phyloP scores from a whole-genome alignment of 441 rosid genomes.

The Mallotus repandus region DNA sequence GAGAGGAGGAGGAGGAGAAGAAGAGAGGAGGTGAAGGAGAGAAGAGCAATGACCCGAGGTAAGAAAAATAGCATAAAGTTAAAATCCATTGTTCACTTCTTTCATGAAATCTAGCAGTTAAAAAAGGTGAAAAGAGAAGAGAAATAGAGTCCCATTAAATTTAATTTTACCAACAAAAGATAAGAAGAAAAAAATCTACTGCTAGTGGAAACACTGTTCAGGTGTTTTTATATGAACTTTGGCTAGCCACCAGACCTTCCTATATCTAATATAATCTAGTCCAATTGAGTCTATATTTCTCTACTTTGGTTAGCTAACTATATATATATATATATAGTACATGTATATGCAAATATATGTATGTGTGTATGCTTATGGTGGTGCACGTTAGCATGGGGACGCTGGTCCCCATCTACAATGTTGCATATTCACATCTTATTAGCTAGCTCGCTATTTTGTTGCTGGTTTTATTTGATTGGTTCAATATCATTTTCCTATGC shows the following conservation, averaged over 20 bases:
- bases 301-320: constrained; percentile 4
- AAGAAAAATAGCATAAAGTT: constrained; percentile 33
- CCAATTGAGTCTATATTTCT: constrained; percentile 11
- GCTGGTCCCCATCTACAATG: constrained; percentile 59
- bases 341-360: constrained; percentile 19
- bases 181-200: constrained; percentile 16
- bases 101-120: constrained; percentile 40
- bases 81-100: constrained; percentile 24
- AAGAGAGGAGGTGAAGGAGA: constrained; percentile 21
- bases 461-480: constrained; percentile 23
- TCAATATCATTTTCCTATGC: constrained; percentile 12
- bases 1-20: constrained; percentile 6
- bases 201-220: constrained; percentile 47
- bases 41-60: constrained; percentile 48
- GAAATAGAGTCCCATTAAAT: constrained; percentile 11
- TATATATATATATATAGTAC: background rate
- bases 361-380: background rate
- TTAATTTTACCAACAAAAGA: constrained; percentile 27
- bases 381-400: constrained; percentile 78
- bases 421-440: background rate
- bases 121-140: constrained; percentile 28
- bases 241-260: constrained; percentile 50
- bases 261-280: constrained; percentile 28
- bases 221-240: constrained; percentile 40
- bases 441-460: constrained; percentile 29